phyloP scores from a whole-genome alignment of 345 rosid genomes.

The Geranium rotundifolium region DNA sequence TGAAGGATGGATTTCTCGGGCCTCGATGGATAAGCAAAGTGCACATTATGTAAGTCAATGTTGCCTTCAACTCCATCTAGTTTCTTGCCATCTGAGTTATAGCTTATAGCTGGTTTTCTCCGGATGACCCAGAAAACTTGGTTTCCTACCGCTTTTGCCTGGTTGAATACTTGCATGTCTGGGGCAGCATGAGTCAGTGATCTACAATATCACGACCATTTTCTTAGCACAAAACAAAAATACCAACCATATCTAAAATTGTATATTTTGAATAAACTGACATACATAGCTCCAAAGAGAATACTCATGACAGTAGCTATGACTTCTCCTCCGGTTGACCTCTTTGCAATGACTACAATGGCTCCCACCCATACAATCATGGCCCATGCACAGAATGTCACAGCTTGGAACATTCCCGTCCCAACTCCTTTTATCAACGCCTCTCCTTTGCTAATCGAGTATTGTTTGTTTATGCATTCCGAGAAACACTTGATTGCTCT shows the following conservation, averaged over 20 bases:
- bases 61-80: conserved; percentile 27
- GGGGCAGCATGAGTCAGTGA: conserved; percentile 59
- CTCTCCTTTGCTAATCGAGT: conserved; percentile 35
- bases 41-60: conserved; percentile 27
- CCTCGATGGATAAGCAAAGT: conserved; percentile 52
- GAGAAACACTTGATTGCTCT: conserved; percentile 31
- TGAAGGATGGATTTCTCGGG: conserved; percentile 32
- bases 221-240: too few species aligned
- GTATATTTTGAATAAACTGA: conserved; percentile 3
- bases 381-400: conserved; percentile 48
- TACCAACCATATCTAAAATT: too few species aligned
- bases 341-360: conserved; percentile 22
- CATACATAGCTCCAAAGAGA: conserved; percentile 54
- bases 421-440: conserved; percentile 59
- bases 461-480: conserved; percentile 32
- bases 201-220: conserved; percentile 17
- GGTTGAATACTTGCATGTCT: conserved; percentile 54
- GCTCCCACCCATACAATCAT: conserved; percentile 54
- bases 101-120: conserved; percentile 30
- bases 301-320: conserved; percentile 55
- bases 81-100: conserved; percentile 15
- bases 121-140: conserved; percentile 41
- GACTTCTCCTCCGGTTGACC: conserved; percentile 41
- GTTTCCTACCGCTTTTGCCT: conserved; percentile 54
- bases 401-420: conserved; percentile 47